Conservation (phyloP, 1,284 basidiomycete genomes). For the Microbotryum silenes-acaulis region DNA sequence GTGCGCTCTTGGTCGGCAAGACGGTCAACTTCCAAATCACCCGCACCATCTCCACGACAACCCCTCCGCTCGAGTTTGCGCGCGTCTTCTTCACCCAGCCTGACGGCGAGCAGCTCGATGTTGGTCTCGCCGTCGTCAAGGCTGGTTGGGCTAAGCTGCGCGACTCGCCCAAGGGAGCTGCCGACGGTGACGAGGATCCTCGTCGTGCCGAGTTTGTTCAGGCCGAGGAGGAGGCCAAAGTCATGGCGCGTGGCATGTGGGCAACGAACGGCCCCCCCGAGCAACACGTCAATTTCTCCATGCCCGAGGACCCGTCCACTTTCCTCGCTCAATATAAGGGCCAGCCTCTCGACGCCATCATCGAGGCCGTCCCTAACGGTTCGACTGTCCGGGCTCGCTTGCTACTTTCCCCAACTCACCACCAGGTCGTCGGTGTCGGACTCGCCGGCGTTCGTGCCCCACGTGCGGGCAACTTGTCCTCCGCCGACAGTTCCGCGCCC, state of each 20-base stretch:
- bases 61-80: constrained; percentile 65
- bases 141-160: constrained; percentile 89
- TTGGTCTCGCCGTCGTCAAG: constrained; percentile 68
- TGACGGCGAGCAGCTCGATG: constrained; percentile 45
- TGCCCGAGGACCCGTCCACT: constrained; percentile 80
- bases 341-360: constrained; percentile 76
- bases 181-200: constrained; percentile 46
- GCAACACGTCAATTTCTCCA: constrained; percentile 64
- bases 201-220: constrained; percentile 27
- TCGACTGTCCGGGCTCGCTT: constrained; percentile 82
- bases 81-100: constrained; percentile 53
- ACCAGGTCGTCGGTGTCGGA: constrained; percentile 74
- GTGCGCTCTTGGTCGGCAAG: constrained; percentile 76
- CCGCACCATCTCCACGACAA: constrained; percentile 62
- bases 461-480: constrained; percentile 48
- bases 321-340: constrained; percentile 90
- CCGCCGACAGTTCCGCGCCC: constrained; percentile 10
- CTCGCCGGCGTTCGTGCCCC: constrained; percentile 80
- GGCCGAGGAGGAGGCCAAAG: constrained; percentile 69
- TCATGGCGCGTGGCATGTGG: constrained; percentile 56
- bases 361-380: constrained; percentile 91
- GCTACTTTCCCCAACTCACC: constrained; percentile 74
- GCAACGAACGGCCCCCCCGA: constrained; percentile 1
- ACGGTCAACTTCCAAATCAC: constrained; percentile 70
- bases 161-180: constrained; percentile 62